Conservation (phyloP, 179 eudicot species). For the Corrigiola litoralis region DNA sequence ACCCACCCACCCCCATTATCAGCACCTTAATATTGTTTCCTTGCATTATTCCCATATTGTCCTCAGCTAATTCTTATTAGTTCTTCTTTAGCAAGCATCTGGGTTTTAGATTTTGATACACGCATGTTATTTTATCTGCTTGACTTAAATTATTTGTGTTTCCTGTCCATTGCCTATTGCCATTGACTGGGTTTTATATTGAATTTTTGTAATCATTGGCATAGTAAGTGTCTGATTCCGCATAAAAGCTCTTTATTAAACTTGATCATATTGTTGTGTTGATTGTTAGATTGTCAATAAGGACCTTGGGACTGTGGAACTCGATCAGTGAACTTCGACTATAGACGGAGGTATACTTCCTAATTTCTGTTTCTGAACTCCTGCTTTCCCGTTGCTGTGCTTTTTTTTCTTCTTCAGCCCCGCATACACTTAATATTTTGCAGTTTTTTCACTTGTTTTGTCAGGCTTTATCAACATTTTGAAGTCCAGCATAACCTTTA, state of each 20-base stretch:
- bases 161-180: too few relatives aligned
- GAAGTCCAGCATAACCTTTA: neutral
- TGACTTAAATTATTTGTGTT: too few relatives aligned
- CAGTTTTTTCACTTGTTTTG: neutral
- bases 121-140: too few relatives aligned
- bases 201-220: too few relatives aligned
- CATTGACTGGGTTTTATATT: too few relatives aligned
- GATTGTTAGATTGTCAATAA: conserved; percentile 53
- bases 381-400: neutral
- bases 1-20: too few relatives aligned
- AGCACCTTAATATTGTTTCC: too few relatives aligned
- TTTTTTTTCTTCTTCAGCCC: neutral
- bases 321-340: conserved; percentile 29
- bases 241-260: neutral
- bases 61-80: too few relatives aligned
- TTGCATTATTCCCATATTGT: too few relatives aligned
- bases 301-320: conserved; percentile 39
- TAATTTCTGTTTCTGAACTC: neutral
- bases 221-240: neutral
- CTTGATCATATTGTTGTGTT: neutral
- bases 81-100: too few relatives aligned
- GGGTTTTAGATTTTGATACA: too few relatives aligned
- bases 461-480: neutral
- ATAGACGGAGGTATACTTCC: conserved; percentile 9
- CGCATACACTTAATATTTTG: neutral